These are phyloP conservation scores for Acephala macrosclerotiorum DNA, from an alignment of 2,329 filamentous ascomycete genomes.

Conservation along the genomic window DNA sequence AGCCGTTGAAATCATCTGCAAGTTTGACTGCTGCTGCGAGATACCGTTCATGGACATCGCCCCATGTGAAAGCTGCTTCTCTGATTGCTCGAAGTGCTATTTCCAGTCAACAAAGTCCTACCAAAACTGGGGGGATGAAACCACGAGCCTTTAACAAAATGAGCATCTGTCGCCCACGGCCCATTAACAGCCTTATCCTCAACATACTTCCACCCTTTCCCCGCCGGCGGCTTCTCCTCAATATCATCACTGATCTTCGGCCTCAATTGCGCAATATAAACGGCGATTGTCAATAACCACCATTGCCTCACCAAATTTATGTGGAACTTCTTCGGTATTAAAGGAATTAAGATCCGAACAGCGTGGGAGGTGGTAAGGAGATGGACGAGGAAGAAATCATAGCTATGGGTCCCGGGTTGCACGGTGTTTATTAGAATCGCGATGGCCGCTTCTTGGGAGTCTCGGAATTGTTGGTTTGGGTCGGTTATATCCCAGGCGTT, in stretches of 20 bases:
- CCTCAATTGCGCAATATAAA: constrained; percentile 79
- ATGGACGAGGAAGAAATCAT: constrained; percentile 86
- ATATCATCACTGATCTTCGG: constrained; percentile 74
- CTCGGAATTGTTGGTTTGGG: constrained; percentile 76
- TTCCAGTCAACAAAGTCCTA: constrained; percentile 9
- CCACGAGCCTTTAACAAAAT: constrained; percentile 80
- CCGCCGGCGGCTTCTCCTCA: constrained; percentile 52
- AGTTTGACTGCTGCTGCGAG: constrained; percentile 75
- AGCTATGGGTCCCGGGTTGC: constrained; percentile 64
- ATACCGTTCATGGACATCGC: constrained; percentile 70
- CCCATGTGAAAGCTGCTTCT: constrained; percentile 78
- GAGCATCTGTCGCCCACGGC: constrained; percentile 73
- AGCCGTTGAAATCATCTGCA: constrained; percentile 75
- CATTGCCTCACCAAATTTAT: constrained; percentile 80
- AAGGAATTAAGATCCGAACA: constrained; percentile 81
- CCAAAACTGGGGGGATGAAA: constrained; percentile 5
- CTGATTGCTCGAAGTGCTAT: constrained; percentile 75
- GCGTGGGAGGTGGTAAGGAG: constrained; percentile 87
- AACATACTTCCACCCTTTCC: constrained; percentile 80
- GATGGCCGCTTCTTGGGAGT: constrained; percentile 69
- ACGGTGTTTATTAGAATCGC: constrained; percentile 69
- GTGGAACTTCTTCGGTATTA: constrained; percentile 77
- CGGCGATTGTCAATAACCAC: constrained; percentile 83
- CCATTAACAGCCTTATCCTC: constrained; percentile 74
- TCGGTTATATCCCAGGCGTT: constrained; percentile 81